Base-by-base conservation (phyloP, 2,329 filamentous ascomycete genomes). In the Cladosporium velox region DNA sequence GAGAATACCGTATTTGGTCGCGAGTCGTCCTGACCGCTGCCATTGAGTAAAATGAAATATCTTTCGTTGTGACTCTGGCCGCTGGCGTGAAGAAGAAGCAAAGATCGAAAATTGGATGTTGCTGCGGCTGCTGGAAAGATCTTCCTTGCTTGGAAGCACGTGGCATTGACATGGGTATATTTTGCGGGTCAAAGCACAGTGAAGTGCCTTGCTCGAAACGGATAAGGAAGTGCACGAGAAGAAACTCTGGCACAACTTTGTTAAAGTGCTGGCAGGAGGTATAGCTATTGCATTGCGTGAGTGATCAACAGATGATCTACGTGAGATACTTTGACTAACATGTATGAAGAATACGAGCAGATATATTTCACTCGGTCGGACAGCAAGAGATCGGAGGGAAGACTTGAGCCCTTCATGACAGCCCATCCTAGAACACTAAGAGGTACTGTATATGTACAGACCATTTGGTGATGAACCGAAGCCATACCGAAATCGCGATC, bases 91-190 rank as follows among this genome's bases (percentile, higher is more conserved):
- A 47, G 41, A 21, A 24, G n/a, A 21, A 24, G 41, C 52, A 55
- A 34, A 55, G 18, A 32, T 24, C 52, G 52, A 55, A 24, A 6
- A 21, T 21, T 47, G 41, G n/a, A 47, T 21, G n/a, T 21, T 47
- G 41, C 41, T n/a, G 38, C 18, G 41, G n/a, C n/a, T 47, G 41
- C n/a, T 47, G 41, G 41, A 47, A 24, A 21, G 41, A 47, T 47
- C 41, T 47, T 21, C 41, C n/a, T 47, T 47, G 41, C 41, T 47
- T 47, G 4, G 8, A 14, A 55, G 52, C 52, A 55, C 52, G 52
- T 55, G 52, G 52, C 52, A 11, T 30, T 15, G 52, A 55, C 52
- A 55, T 55, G 52, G 52, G 28, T 55, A n/a, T 47, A 12, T 47
- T 21, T 34, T 44, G 41, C 41, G 41, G 41, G 41, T 44, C 41